phyloP scores from a whole-genome alignment of 1,284 basidiomycete species.

The Schizopora paradoxa region DNA sequence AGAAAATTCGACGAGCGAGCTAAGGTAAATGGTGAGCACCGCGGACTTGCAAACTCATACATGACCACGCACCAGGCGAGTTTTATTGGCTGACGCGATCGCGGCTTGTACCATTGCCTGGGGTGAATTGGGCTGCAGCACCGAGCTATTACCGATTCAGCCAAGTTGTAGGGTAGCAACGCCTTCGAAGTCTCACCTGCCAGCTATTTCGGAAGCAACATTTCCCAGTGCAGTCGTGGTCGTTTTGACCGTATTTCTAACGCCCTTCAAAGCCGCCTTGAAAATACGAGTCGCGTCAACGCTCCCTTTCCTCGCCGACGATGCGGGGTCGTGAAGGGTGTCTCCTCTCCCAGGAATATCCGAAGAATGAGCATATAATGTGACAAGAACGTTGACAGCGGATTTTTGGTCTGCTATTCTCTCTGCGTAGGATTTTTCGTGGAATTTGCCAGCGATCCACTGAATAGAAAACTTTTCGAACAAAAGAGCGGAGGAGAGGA shows the following conservation, averaged over 20 bases:
- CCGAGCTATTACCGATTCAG: slow-evolving; percentile 47
- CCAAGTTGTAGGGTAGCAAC: background rate
- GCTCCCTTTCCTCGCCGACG: slow-evolving; percentile 32
- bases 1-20: slow-evolving; percentile 82
- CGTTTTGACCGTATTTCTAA: slow-evolving; percentile 68
- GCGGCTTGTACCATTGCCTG: slow-evolving; percentile 78
- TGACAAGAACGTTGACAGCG: slow-evolving; percentile 67
- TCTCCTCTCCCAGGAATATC: slow-evolving; percentile 68
- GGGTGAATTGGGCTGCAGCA: slow-evolving; percentile 86
- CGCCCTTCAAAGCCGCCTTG: slow-evolving; percentile 68
- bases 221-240: slow-evolving; percentile 81
- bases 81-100: slow-evolving; percentile 77
- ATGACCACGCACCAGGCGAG: slow-evolving; percentile 51
- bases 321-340: slow-evolving; percentile 47
- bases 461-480: slow-evolving; percentile 87
- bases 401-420: slow-evolving; percentile 83
- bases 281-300: slow-evolving; percentile 60
- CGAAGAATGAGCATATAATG: slow-evolving; percentile 74
- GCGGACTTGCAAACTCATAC: slow-evolving; percentile 5
- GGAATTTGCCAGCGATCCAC: slow-evolving; percentile 81
- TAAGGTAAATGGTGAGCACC: slow-evolving; percentile 23
- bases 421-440: slow-evolving; percentile 86
- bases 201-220: slow-evolving; percentile 67
- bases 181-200: slow-evolving; percentile 33
- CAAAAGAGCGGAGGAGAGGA: slow-evolving; percentile 70